Percentiles rank a stretch among this genome's conserved stretches.
These are phyloP conservation scores for Umbelopsis sp. DNA, from an alignment of 371 early-diverging fungal genomes.

Conservation along the genomic window DNA sequence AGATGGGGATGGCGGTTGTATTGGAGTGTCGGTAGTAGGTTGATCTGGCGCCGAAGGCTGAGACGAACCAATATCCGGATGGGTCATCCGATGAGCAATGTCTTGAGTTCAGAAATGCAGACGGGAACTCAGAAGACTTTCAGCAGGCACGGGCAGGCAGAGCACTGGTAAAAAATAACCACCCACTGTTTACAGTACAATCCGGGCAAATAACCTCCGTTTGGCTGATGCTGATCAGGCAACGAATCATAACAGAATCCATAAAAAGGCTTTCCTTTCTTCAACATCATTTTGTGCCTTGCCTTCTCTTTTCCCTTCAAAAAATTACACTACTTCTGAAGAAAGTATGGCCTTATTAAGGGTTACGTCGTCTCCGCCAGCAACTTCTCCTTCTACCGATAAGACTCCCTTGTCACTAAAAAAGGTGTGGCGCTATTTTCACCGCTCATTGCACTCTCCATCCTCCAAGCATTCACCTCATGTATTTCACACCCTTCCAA, in stretches of 20 bases:
- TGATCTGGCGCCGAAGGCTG: neutral
- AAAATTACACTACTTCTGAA: neutral
- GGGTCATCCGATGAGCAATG: neutral
- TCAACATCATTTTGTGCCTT: neutral
- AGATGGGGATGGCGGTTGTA: neutral
- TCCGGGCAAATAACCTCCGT: too few relatives aligned
- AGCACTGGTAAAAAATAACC: too few relatives aligned
- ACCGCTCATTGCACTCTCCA: slow-evolving; percentile 1
- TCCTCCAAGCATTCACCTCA: neutral
- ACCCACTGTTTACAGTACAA: too few relatives aligned
- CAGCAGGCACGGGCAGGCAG: too few relatives aligned
- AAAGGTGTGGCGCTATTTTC: slow-evolving; percentile 16
- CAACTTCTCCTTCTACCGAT: neutral
- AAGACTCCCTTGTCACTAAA: slow-evolving; percentile 10
- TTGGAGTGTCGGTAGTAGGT: neutral
- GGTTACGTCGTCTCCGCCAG: slow-evolving; percentile 1
- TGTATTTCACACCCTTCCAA: neutral
- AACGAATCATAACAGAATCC: neutral
- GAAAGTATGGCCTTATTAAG: slow-evolving; percentile 3
- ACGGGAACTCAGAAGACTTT: too few relatives aligned
- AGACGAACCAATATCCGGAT: neutral
- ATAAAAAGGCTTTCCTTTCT: slow-evolving; percentile 1
- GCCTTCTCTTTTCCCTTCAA: neutral
- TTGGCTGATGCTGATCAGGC: too few relatives aligned
- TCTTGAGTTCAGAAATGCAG: neutral